Conservation (phyloP, 495 filamentous ascomycete genomes). For the Umbilicaria muhlenbergii region DNA sequence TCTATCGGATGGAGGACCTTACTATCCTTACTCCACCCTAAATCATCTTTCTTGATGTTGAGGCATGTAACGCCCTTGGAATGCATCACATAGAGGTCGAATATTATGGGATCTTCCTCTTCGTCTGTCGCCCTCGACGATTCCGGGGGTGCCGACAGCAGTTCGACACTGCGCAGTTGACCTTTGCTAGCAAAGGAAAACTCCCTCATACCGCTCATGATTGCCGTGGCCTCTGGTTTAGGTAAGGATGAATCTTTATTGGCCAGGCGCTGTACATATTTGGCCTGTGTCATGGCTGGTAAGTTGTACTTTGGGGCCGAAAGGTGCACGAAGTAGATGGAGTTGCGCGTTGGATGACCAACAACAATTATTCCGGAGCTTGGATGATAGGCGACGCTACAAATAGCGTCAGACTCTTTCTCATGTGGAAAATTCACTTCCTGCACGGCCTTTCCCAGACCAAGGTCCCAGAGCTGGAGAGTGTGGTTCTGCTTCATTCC, state of each 20-base stretch:
- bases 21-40: slow-evolving; percentile 79
- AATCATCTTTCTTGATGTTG: slow-evolving; percentile 66
- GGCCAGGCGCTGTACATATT: slow-evolving; percentile 62
- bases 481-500: slow-evolving; percentile 99
- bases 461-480: slow-evolving; percentile 97
- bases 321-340: slow-evolving; percentile 89
- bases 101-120: slow-evolving; percentile 47
- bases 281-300: slow-evolving; percentile 63
- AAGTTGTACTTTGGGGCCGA: slow-evolving; percentile 85
- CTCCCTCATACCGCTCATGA: slow-evolving; percentile 88
- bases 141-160: slow-evolving; percentile 46
- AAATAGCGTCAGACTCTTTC: slow-evolving; percentile 92
- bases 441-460: slow-evolving; percentile 83
- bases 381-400: slow-evolving; percentile 88
- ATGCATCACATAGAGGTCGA: slow-evolving; percentile 95
- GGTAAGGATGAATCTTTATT: slow-evolving; percentile 58
- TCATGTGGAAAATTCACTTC: slow-evolving; percentile 93
- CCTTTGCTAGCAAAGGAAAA: slow-evolving; percentile 85
- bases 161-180: slow-evolving; percentile 73
- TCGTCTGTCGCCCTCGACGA: slow-evolving; percentile 32
- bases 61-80: slow-evolving; percentile 85
- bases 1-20: slow-evolving; percentile 64
- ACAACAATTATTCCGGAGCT: slow-evolving; percentile 80
- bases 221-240: slow-evolving; percentile 81
- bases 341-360: slow-evolving; percentile 92